Evolutionary conservation across 2,329 filamentous ascomycete genomes (phyloP).

Genomic region (Keithomyces neogunnii): DNA sequence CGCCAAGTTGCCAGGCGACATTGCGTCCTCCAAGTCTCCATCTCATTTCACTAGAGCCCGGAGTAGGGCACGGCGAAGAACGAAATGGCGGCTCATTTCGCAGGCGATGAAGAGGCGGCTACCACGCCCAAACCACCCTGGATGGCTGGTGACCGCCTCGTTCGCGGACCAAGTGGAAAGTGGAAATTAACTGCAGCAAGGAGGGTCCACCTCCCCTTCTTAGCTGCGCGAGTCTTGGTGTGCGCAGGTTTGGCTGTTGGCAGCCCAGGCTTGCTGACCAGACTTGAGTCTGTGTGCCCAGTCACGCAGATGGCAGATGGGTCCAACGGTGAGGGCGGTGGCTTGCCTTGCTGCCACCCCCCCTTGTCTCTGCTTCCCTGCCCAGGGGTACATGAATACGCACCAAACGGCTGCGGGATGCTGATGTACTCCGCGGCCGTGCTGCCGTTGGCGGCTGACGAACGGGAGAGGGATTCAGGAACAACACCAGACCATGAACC

Average conservation of each 20-base stretch:
- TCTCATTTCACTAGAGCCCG: constrained; percentile 1
- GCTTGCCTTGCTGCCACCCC: constrained; percentile 8
- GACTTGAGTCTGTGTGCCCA: not conserved
- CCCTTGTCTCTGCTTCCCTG: constrained; percentile 4
- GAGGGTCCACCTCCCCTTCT: constrained; percentile 11
- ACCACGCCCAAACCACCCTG: not conserved
- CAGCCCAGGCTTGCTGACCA: not conserved
- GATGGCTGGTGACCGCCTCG: not conserved
- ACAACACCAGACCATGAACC: no score
- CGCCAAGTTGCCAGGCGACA: not conserved
- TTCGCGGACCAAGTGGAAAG: not conserved
- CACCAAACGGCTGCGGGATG: not conserved
- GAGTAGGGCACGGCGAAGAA: not conserved
- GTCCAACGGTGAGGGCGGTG: constrained; percentile 18
- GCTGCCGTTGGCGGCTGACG: no score
- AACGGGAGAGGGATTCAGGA: no score
- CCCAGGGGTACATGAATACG: constrained; percentile 8
- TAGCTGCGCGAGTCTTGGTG: not conserved
- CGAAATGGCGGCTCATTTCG: constrained; percentile 1
- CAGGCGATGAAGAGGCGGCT: not conserved
- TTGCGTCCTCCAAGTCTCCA: not conserved
- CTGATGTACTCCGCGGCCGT: constrained; percentile 7
- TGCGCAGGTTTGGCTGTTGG: not conserved
- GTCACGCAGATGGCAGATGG: not conserved
- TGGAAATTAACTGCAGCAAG: constrained; percentile 12